Evolutionary conservation across 1,284 basidiomycete species (phyloP).

Genomic region (Mycena sp.): DNA sequence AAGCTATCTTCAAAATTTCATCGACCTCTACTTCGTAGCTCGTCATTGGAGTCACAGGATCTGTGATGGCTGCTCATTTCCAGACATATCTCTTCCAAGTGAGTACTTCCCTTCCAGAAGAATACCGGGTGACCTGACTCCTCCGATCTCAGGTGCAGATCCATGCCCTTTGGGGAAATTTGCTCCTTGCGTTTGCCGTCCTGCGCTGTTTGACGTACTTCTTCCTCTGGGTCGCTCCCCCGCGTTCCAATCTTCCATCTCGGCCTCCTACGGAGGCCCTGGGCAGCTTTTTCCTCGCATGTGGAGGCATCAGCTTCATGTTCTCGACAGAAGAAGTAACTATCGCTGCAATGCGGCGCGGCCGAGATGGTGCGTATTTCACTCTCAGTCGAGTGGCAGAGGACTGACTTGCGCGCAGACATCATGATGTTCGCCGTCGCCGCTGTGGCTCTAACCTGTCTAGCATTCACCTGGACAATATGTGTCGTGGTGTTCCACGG

Average conservation of each 20-base stretch:
- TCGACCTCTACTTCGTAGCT: too few species aligned
- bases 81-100: constrained; percentile 85
- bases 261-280: constrained; percentile 94
- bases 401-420: constrained; percentile 49
- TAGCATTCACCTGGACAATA: constrained; percentile 85
- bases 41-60: constrained; percentile 92
- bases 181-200: constrained; percentile 85
- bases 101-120: too few species aligned
- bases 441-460: constrained; percentile 83
- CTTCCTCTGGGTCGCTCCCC: constrained; percentile 89
- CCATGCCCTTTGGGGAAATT: constrained; percentile 91
- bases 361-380: constrained; percentile 77
- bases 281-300: constrained; percentile 87
- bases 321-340: constrained; percentile 92
- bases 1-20: too few species aligned
- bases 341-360: constrained; percentile 91
- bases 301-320: constrained; percentile 93
- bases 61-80: constrained; percentile 95
- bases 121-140: too few species aligned
- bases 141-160: constrained; percentile 73
- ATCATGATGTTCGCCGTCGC: constrained; percentile 89
- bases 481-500: constrained; percentile 81
- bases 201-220: constrained; percentile 91
- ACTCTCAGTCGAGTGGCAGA: background rate
- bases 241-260: constrained; percentile 83